phyloP scores from a whole-genome alignment of 495 filamentous ascomycete species.

The Penicillium alfredii region DNA sequence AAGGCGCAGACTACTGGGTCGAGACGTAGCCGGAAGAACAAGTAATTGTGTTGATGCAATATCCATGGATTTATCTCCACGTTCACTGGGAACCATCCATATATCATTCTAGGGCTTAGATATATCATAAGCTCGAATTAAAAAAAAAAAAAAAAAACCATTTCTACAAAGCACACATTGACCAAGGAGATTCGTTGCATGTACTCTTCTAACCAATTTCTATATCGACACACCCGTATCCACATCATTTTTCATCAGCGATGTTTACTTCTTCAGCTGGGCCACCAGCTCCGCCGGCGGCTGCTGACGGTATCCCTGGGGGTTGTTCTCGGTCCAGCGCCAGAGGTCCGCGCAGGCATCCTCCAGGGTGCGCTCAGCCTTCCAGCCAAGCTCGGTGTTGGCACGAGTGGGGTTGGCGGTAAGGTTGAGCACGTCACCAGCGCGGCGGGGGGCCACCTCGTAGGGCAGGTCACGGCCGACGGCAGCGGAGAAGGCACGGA shows the following conservation, averaged over 20 bases:
- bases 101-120: too few relatives aligned
- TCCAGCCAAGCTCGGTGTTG: slow-evolving; percentile 86
- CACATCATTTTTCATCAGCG: not conserved
- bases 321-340: slow-evolving; percentile 94
- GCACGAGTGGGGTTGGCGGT: slow-evolving; percentile 86
- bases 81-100: too few relatives aligned
- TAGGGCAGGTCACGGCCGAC: slow-evolving; percentile 83
- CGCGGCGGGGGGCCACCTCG: slow-evolving; percentile 74
- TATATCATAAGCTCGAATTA: too few relatives aligned
- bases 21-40: slow-evolving; percentile 39
- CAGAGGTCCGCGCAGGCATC: slow-evolving; percentile 91
- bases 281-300: slow-evolving; percentile 80
- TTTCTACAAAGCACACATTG: slow-evolving; percentile 9
- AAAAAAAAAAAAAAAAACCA: not conserved
- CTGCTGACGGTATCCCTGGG: slow-evolving; percentile 84
- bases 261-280: slow-evolving; percentile 54
- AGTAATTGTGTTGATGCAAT: slow-evolving; percentile 7
- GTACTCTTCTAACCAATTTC: slow-evolving; percentile 27
- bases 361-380: slow-evolving; percentile 83
- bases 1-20: slow-evolving; percentile 38
- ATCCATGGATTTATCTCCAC: too few relatives aligned
- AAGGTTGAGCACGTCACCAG: slow-evolving; percentile 88
- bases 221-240: slow-evolving; percentile 15
- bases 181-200: slow-evolving; percentile 44
- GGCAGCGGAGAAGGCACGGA: slow-evolving; percentile 83